Conservation (phyloP, 2,329 filamentous ascomycete species). For the Byssoonygena ceratinophila region DNA sequence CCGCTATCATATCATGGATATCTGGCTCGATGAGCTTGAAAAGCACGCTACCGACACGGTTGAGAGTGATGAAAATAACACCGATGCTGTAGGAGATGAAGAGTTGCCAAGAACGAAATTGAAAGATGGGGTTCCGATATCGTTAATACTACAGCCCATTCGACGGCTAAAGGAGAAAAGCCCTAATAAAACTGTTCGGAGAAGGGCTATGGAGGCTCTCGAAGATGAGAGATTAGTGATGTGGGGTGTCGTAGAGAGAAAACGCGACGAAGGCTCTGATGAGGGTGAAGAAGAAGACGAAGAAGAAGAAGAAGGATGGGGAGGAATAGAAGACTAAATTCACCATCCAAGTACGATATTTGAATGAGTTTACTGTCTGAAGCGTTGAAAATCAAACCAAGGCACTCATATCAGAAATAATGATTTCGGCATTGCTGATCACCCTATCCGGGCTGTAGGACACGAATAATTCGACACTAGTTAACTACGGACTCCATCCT, state of each 20-base stretch:
- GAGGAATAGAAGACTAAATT: constrained; percentile 46
- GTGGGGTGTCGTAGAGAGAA: constrained; percentile 41
- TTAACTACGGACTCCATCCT: too few species aligned
- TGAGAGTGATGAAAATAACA: constrained; percentile 27
- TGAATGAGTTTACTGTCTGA: background rate
- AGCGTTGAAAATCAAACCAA: background rate
- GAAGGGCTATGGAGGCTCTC: constrained; percentile 58
- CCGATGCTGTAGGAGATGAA: constrained; percentile 9
- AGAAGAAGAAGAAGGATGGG: constrained; percentile 58
- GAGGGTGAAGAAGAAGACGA: constrained; percentile 42
- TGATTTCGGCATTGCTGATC: background rate
- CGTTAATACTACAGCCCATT: constrained; percentile 37
- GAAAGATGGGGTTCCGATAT: constrained; percentile 31
- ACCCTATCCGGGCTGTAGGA: background rate
- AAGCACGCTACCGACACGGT: constrained; percentile 48
- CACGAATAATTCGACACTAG: background rate
- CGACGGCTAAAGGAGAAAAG: constrained; percentile 41
- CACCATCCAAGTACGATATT: background rate
- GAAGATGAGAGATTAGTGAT: constrained; percentile 63
- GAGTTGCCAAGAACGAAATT: constrained; percentile 23
- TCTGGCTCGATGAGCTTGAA: constrained; percentile 85
- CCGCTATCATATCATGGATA: constrained; percentile 74
- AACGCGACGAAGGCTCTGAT: constrained; percentile 32
- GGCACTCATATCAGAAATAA: background rate
- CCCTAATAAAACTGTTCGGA: constrained; percentile 60